These are phyloP conservation scores for Domatiomyces catenatus DNA, from an alignment of 2,329 filamentous ascomycete species.

Conservation along the genomic window DNA sequence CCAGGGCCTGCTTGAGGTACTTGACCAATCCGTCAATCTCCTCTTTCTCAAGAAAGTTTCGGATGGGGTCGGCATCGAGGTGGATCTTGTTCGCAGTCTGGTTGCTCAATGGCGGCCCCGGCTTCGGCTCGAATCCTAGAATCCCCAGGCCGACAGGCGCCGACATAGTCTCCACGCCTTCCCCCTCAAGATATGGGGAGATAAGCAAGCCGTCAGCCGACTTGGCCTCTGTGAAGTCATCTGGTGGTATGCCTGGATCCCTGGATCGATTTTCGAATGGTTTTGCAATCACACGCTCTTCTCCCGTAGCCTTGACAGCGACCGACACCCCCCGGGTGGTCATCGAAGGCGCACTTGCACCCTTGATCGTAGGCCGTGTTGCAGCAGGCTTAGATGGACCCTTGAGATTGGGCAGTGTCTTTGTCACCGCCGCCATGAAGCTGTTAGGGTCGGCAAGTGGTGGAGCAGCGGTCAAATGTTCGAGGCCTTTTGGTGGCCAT, in stretches of 20 bases:
- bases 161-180: neutral
- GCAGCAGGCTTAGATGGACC: neutral
- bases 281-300: neutral
- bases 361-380: neutral
- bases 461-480: neutral
- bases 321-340: neutral
- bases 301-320: neutral
- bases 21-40: neutral
- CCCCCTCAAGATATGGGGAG: neutral
- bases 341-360: neutral
- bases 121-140: neutral
- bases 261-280: neutral
- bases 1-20: neutral
- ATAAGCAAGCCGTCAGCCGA: neutral
- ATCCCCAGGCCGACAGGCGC: neutral
- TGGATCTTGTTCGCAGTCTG: neutral
- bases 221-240: neutral
- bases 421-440: constrained; percentile 4
- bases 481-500: constrained; percentile 6
- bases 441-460: constrained; percentile 1
- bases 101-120: neutral
- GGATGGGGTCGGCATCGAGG: neutral
- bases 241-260: neutral
- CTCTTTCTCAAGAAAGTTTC: neutral
- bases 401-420: neutral